Percentiles rank a stretch among this genome's conserved stretches.
These are phyloP conservation scores for Lactifluus hygrophoroides DNA, from an alignment of 768 basidiomycete genomes.

Conservation along the genomic window DNA sequence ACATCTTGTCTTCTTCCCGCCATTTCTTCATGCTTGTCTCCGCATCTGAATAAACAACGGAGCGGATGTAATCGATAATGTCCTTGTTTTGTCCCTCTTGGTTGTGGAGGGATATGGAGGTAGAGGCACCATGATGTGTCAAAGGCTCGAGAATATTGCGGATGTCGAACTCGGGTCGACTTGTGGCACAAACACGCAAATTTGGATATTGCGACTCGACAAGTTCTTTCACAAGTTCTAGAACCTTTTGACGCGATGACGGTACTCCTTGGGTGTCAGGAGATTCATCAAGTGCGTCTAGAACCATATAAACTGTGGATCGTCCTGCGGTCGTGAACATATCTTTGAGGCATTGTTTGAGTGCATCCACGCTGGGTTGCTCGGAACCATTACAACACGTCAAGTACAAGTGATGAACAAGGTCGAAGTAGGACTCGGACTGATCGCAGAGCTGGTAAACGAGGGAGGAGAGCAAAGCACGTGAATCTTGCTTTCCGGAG, in stretches of 20 bases:
- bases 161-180: too few relatives aligned
- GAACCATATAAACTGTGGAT: not conserved
- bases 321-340: not conserved
- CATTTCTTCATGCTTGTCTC: too few relatives aligned
- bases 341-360: not conserved
- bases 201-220: too few relatives aligned
- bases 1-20: too few relatives aligned
- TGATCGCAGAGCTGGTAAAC: not conserved
- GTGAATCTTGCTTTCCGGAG: conserved; percentile 18
- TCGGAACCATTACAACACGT: not conserved
- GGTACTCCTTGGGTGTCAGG: not conserved
- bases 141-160: too few relatives aligned
- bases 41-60: too few relatives aligned
- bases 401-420: not conserved
- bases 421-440: not conserved
- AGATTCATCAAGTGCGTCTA: not conserved
- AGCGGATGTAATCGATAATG: too few relatives aligned
- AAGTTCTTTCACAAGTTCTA: not conserved
- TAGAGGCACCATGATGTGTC: too few relatives aligned
- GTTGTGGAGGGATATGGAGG: too few relatives aligned
- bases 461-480: conserved; percentile 12
- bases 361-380: not conserved
- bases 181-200: too few relatives aligned
- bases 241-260: not conserved
- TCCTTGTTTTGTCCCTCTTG: too few relatives aligned